These are phyloP conservation scores for Camelina laxa DNA, from an alignment of 345 rosid genomes.

Conservation along the genomic window DNA sequence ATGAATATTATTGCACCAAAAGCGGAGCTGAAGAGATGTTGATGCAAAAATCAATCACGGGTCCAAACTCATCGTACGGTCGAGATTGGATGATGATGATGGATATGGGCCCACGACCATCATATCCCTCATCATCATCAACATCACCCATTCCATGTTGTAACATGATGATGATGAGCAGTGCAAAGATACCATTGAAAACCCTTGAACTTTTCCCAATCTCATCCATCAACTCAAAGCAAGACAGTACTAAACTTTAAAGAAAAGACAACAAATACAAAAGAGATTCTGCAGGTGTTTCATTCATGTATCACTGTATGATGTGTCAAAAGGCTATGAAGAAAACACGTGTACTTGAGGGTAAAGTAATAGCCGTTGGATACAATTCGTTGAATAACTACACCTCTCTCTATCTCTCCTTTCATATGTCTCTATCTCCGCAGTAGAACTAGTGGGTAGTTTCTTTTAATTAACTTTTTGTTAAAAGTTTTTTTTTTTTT, in stretches of 20 bases:
- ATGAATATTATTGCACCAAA: conserved; percentile 48
- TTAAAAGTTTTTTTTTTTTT: background rate
- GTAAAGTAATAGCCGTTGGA: conserved; percentile 40
- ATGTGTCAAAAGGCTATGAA: conserved; percentile 24
- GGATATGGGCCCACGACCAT: conserved; percentile 48
- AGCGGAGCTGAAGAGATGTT: conserved; percentile 36
- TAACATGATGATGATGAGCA: conserved; percentile 41
- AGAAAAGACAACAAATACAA: conserved; percentile 42
- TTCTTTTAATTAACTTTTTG: background rate
- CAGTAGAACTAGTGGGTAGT: conserved; percentile 36
- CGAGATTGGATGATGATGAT: conserved; percentile 65
- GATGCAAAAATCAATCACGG: conserved; percentile 52
- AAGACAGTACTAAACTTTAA: conserved; percentile 50
- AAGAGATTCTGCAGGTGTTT: conserved; percentile 49
- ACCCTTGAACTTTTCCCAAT: conserved; percentile 93
- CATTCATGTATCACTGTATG: conserved; percentile 38
- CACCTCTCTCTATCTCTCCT: conserved; percentile 24
- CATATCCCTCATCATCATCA: conserved; percentile 46
- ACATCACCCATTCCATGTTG: conserved; percentile 32
- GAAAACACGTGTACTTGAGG: conserved; percentile 40
- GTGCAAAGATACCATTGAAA: conserved; percentile 61
- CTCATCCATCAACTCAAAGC: conserved; percentile 69
- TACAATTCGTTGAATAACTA: conserved; percentile 28
- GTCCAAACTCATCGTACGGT: conserved; percentile 47
- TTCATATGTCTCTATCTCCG: conserved; percentile 39